Evolutionary conservation across 2,329 filamentous ascomycete species (phyloP), one percentile per base, ranked within the genome.

Genomic region (Hypocreales sp.): DNA sequence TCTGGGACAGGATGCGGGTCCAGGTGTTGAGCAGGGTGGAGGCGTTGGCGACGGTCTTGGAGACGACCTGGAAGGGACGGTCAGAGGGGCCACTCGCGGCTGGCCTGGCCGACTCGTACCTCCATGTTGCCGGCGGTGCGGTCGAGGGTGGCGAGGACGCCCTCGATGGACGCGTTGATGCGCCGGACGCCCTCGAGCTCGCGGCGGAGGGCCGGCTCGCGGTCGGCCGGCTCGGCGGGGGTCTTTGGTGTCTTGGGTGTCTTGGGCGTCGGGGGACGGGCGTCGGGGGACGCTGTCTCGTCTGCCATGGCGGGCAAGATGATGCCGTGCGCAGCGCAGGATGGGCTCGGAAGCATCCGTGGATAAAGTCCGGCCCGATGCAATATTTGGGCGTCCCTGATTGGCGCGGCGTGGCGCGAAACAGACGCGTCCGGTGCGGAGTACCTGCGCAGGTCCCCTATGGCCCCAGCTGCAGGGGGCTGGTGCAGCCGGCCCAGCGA

Each of bases 1-100:
- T 94, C 53, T 98, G 90, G 6, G 83, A 90, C 9, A 98, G 69
- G 38, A 98, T 94, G 28, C 84, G 76, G 7, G 84, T 92, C 87
- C 87, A 98, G 11, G 86, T 92, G 42, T 92, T 84, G 18, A 98
- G 72, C 10, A 98, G 68, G 2, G 79, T 80, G 10, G 86, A 92
- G 4, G 90, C 84, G 30, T 86, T 87, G 38, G 69, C 68, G 22
- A 95, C 84, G 4, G 90, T 94, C 35, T 69, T 68, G 29, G 79
- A 79, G 20, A 95, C 86, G 15, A 79, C 92, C 79, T 52, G 16
- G 25, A 2, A 81, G 27, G 5, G 33, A 7, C n/a, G 3, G 26
- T 18, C 18, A 34, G 36, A n/a, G n/a, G n/a, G n/a, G n/a, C n/a
- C n/a, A n/a, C n/a, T n/a, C n/a, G n/a, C n/a, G n/a, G n/a, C n/a